Percentiles rank a stretch among this genome's conserved stretches.
phyloP scores from a whole-genome alignment of 1,284 basidiomycete species.

The Tylopilus sp. region DNA sequence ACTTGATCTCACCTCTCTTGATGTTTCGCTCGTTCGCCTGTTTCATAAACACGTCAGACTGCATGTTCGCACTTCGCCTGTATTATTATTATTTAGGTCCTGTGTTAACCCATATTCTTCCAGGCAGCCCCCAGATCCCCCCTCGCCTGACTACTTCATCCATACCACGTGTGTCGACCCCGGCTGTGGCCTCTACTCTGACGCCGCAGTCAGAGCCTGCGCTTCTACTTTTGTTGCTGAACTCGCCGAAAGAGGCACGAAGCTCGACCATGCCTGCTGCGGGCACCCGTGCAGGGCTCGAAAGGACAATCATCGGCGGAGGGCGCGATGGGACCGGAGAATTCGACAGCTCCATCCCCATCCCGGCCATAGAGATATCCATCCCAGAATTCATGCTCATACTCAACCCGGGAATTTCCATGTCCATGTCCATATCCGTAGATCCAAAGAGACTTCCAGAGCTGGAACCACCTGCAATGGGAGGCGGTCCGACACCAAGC shows the following conservation, averaged over 20 bases:
- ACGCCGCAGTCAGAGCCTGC: conserved; percentile 23
- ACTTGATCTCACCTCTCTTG: neutral
- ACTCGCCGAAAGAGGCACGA: conserved; percentile 30
- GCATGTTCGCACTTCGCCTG: neutral
- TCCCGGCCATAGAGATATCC: conserved; percentile 29
- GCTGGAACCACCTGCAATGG: conserved; percentile 25
- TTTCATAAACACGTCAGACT: neutral
- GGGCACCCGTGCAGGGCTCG: conserved; percentile 20
- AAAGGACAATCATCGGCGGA: conserved; percentile 28
- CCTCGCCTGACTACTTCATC: conserved; percentile 33
- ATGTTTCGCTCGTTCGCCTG: neutral
- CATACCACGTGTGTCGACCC: conserved; percentile 32
- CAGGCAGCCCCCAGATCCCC: conserved; percentile 32
- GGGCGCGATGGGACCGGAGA: conserved; percentile 26
- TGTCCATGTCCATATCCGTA: conserved; percentile 35
- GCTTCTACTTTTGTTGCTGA: conserved; percentile 14
- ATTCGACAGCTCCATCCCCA: conserved; percentile 23
- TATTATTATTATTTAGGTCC: conserved; percentile 19
- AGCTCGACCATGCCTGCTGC: conserved; percentile 25
- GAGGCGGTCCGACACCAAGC: conserved; percentile 26
- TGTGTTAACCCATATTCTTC: conserved; percentile 30
- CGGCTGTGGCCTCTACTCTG: conserved; percentile 26
- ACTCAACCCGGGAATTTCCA: conserved; percentile 34
- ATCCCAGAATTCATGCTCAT: conserved; percentile 35
- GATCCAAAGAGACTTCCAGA: conserved; percentile 32